A percentile compares a stretch with the other conserved stretches of the same genome.
Evolutionary conservation across 1,139 yeast species (phyloP).

Genomic region (Entelexis paramagnoliae): DNA sequence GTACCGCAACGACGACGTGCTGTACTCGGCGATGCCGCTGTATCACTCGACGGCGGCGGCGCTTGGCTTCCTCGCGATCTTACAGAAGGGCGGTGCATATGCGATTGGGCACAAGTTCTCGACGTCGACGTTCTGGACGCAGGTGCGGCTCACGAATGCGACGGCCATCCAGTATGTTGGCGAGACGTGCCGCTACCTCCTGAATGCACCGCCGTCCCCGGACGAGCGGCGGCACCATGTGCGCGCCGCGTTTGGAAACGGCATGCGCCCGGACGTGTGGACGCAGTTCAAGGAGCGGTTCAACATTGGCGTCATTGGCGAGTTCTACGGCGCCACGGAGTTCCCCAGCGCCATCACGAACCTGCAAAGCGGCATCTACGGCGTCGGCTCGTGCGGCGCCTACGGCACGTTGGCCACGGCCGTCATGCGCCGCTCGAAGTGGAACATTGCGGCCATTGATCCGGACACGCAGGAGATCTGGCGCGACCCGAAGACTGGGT

Average conservation of each 20-base stretch:
- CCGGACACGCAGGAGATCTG: conserved; percentile 63
- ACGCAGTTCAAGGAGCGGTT: conserved; percentile 63
- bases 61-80: conserved; percentile 68
- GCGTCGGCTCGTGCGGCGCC: conserved; percentile 81
- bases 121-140: conserved; percentile 83
- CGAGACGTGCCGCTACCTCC: conserved; percentile 81
- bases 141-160: conserved; percentile 58
- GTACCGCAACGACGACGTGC: conserved; percentile 44
- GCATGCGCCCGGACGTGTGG: conserved; percentile 92
- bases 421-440: conserved; percentile 15
- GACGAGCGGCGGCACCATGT: conserved; percentile 63
- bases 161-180: conserved; percentile 91
- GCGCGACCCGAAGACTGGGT: conserved; percentile 61
- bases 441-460: conserved; percentile 55
- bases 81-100: conserved; percentile 62
- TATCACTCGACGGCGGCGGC: conserved; percentile 92
- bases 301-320: conserved; percentile 67
- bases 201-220: conserved; percentile 54
- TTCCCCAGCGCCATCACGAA: conserved; percentile 86
- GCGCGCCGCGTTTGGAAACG: conserved; percentile 79
- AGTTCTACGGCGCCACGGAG: conserved; percentile 90
- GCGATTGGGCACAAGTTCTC: conserved; percentile 78
- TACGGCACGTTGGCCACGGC: conserved; percentile 56
- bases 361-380: conserved; percentile 66
- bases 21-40: conserved; percentile 89